phyloP scores from a whole-genome alignment of 805 yeast genomes.

The Suhomyces kilbournensis region DNA sequence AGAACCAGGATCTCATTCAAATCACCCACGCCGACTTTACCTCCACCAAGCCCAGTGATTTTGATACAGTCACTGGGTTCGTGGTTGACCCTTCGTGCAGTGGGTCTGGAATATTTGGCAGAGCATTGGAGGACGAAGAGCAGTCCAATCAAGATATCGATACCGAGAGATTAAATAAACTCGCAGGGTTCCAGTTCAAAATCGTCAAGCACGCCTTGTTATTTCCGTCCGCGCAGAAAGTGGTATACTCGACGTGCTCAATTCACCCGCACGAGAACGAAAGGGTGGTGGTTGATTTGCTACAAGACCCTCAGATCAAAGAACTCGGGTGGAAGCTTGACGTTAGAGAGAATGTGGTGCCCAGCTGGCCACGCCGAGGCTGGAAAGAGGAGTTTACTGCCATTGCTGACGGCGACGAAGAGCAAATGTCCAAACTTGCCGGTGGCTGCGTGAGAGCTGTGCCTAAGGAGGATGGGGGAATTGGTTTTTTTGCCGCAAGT shows the following conservation, averaged over 20 bases:
- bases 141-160: slow-evolving; percentile 50
- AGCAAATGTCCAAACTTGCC: slow-evolving; percentile 47
- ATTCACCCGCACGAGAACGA: slow-evolving; percentile 93
- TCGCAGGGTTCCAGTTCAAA: slow-evolving; percentile 82
- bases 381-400: slow-evolving; percentile 60
- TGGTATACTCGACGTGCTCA: slow-evolving; percentile 95
- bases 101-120: slow-evolving; percentile 96
- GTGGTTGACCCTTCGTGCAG: slow-evolving; percentile 97
- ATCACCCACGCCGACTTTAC: slow-evolving; percentile 67
- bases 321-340: slow-evolving; percentile 73
- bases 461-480: slow-evolving; percentile 94
- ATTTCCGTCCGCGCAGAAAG: slow-evolving; percentile 71
- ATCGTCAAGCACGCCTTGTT: slow-evolving; percentile 85
- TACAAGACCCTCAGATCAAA: slow-evolving; percentile 63
- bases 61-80: slow-evolving; percentile 67
- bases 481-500: slow-evolving; percentile 95
- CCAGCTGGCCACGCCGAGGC: slow-evolving; percentile 88
- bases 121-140: slow-evolving; percentile 59
- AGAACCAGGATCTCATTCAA: slow-evolving; percentile 37
- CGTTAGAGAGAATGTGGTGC: slow-evolving; percentile 60
- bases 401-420: slow-evolving; percentile 43
- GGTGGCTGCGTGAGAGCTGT: slow-evolving; percentile 83
- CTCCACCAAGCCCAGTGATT: slow-evolving; percentile 53
- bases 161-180: slow-evolving; percentile 61
- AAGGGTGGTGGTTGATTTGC: slow-evolving; percentile 76